Conservation (phyloP, 805 yeast genomes). For the Sporopachydermia lactativora region DNA sequence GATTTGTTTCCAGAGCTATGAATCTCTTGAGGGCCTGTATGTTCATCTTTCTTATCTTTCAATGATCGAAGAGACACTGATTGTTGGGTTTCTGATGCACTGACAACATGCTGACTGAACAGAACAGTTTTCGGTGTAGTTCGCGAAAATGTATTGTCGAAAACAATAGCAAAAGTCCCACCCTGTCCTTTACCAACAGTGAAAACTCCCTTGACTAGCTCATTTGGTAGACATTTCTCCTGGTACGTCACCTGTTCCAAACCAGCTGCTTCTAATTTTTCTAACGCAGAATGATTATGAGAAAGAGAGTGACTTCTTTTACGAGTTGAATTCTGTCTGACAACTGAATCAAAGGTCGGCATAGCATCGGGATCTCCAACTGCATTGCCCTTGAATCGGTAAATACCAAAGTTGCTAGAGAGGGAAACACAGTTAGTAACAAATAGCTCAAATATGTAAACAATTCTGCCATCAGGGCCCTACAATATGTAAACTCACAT, state of each 20-base stretch:
- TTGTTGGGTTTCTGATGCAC: background rate
- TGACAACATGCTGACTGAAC: conserved; percentile 36
- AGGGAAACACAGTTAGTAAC: conserved; percentile 6
- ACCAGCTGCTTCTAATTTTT: conserved; percentile 41
- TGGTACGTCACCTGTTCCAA: conserved; percentile 37
- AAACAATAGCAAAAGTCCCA: conserved; percentile 75
- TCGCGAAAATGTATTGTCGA: conserved; percentile 85
- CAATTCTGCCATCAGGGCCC: too few species aligned
- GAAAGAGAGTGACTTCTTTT: conserved; percentile 13
- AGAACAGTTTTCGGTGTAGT: conserved; percentile 69
- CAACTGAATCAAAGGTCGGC: conserved; percentile 1
- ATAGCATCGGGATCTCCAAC: conserved; percentile 13
- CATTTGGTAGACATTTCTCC: conserved; percentile 46
- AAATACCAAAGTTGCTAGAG: conserved; percentile 17
- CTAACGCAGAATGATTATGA: conserved; percentile 27
- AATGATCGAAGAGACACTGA: too few species aligned
- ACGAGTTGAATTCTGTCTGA: conserved; percentile 10
- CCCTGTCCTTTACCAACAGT: conserved; percentile 34
- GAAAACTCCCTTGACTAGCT: conserved; percentile 46
- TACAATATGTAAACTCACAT: conserved; percentile 21
- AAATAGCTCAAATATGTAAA: conserved; percentile 17
- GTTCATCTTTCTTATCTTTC: background rate
- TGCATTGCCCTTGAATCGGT: conserved; percentile 10
- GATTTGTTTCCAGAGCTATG: background rate
- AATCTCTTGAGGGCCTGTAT: background rate